These are phyloP conservation scores for Suhomyces coccinellae DNA, from an alignment of 1,139 yeast species.

Conservation along the genomic window DNA sequence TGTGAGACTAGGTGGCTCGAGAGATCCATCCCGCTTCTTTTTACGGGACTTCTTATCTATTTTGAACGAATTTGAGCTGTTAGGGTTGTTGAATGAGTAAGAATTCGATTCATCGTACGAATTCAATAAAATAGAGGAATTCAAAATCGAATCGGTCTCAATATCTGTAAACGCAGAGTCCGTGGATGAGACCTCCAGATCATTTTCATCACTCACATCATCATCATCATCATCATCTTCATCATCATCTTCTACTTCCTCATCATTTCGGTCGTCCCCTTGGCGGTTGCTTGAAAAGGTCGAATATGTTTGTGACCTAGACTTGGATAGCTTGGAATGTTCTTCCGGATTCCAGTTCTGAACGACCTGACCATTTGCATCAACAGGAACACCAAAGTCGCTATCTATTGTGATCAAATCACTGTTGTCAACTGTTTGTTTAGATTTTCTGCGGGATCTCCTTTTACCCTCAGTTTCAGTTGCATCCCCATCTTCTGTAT, in stretches of 20 bases:
- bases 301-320: not conserved
- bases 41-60: conserved; percentile 18
- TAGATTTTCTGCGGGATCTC: conserved; percentile 3
- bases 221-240: conserved; percentile 12
- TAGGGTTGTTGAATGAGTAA: conserved; percentile 19
- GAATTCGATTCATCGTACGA: conserved; percentile 22
- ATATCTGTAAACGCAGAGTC: conserved; percentile 51
- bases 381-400: conserved; percentile 35
- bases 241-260: conserved; percentile 8
- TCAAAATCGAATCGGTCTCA: conserved; percentile 41
- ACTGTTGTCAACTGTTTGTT: conserved; percentile 13
- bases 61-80: conserved; percentile 12
- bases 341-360: conserved; percentile 13
- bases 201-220: conserved; percentile 15
- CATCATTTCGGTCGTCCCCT: not conserved
- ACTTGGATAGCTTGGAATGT: no score
- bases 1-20: conserved; percentile 22
- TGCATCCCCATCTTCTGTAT: conserved; percentile 18
- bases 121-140: conserved; percentile 32
- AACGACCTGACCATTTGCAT: conserved; percentile 20
- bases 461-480: conserved; percentile 16
- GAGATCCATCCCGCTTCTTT: conserved; percentile 22
- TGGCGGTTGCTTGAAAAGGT: not conserved
- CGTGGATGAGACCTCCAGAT: conserved; percentile 30
- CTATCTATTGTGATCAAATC: conserved; percentile 33